Evolutionary conservation across 2,329 filamentous ascomycete species (phyloP), one percentile per base, ranked within the genome.

Genomic region (Blastomyces silverae): DNA sequence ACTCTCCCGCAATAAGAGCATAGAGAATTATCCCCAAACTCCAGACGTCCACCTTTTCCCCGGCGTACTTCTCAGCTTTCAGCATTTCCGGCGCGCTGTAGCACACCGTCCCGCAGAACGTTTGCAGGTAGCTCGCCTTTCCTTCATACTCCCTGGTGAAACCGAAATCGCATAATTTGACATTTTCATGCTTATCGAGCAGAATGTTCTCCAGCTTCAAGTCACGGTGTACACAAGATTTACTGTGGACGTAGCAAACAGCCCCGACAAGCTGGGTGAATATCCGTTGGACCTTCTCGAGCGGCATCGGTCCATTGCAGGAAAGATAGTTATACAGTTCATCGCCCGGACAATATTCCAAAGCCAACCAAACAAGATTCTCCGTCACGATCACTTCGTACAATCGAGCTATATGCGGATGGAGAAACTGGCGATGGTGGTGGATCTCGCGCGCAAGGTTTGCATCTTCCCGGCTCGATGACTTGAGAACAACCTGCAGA

Each of bases 301-400:
- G 85, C 6, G 92, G 87, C 55, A 99, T 84, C 11, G 90, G 88
- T 11, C 94, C 94, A 77, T 97, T 86, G 67, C 89, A 84, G 69
- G 97, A 86, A 66, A 99, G 87, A 77, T 97, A 92, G 76, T 97
- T 95, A 81, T 97, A 99, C 25, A 99, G 83, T 79, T 99, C 94
- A 78, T 97, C 94, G 92, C 91, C 92, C 68, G 91, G 89, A 78
- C 94, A 99, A 76, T 96, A 99, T 80, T 99, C 94, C 72, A 99
- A 81, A 39, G 95, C 94, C 73, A 99, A 84, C 94, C 94, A 99
- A 62, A 99, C 95, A 76, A 97, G 78, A 61, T 82, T 87, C 79
- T 99, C 94, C 1, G 94, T 99, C 67, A 99, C 92, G 71, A 99
- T 96, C 66, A 99, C 93, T 81, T 99, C 94, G 81, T 99, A 97